Base-by-base conservation (phyloP, 23 red algal species). In the Cyanidiococcus yangmingshanensis region DNA sequence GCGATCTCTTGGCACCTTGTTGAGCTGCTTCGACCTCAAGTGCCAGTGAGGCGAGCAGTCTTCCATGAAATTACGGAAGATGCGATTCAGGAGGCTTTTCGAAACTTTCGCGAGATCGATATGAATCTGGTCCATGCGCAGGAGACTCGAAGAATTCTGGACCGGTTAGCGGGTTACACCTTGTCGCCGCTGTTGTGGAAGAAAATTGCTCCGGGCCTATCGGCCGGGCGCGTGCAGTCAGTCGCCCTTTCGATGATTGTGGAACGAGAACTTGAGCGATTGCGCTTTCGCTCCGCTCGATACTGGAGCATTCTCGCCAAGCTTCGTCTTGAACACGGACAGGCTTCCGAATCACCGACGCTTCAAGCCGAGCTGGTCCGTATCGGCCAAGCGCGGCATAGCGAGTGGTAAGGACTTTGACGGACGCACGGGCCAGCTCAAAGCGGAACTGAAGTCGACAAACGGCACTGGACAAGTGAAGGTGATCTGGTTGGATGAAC, bases 101-200 rank as follows among this genome's bases (percentile, higher is more conserved):
- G 33, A 21, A 80, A 84, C 58, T 77, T 81, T 36, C 93, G 93
- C 39, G 77, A 91, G 24, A 68, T 97, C 31, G 84, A 97, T 57
- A 67, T 89, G 79, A 89, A 86, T 36, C 84, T 97, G 58, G 93
- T 97, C 40, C 74, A 87, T 15, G 87, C 93, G 24, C 93, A 97
- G 41, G 93, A 97, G 58, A 89, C 93, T 17, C 77, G 93, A 2
- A 54, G 93, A 1, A 87, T 97, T 35, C 84, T 97, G 39, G 93
- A 97, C 75, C 83, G 93, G 37, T 58, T 97, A 58, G 87, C 89
- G 36, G 93, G 93, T 12, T 97, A 83, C 75, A 97, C 87, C 0
- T 82, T 97, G 79, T 90, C 86, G n/a, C 93, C 93, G 59, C 59
- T 97, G 79, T 41, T 97, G 76, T 97, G 93, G 93, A 91, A 97